Evolutionary conservation across 768 basidiomycete genomes (phyloP).

Genomic region (Psilocybe subaeruginosa): DNA sequence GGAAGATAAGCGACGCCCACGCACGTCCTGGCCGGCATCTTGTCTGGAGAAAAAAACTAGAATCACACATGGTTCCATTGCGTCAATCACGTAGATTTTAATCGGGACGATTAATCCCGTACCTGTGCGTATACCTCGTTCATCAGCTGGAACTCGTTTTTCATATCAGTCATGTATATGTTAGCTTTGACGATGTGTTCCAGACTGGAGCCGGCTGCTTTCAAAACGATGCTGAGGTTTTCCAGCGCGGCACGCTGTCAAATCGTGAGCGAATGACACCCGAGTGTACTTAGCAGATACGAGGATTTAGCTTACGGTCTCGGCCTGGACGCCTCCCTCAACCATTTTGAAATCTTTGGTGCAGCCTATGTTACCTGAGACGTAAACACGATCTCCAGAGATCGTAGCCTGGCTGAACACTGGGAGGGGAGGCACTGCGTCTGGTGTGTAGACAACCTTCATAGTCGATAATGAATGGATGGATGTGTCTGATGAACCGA

Average conservation of each 20-base stretch:
- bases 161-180: constrained; percentile 42
- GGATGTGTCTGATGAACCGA: not conserved
- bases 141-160: constrained; percentile 37
- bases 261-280: not conserved
- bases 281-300: no score
- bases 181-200: constrained; percentile 45
- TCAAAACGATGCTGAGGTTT: constrained; percentile 42
- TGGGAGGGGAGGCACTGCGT: constrained; percentile 37
- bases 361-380: constrained; percentile 42
- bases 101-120: not conserved
- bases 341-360: constrained; percentile 34
- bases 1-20: constrained; percentile 58
- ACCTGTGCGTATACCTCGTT: constrained; percentile 43
- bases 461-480: not conserved
- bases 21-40: constrained; percentile 60
- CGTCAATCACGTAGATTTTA: not conserved
- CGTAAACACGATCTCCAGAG: constrained; percentile 36
- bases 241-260: constrained; percentile 39
- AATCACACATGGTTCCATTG: not conserved
- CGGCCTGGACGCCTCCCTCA: constrained; percentile 37
- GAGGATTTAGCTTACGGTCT: constrained; percentile 29
- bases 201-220: constrained; percentile 43
- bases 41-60: constrained; percentile 49
- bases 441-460: constrained; percentile 28
- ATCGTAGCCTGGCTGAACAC: constrained; percentile 46